phyloP scores from a whole-genome alignment of 805 yeast species.

The Kuraishia molischiana region DNA sequence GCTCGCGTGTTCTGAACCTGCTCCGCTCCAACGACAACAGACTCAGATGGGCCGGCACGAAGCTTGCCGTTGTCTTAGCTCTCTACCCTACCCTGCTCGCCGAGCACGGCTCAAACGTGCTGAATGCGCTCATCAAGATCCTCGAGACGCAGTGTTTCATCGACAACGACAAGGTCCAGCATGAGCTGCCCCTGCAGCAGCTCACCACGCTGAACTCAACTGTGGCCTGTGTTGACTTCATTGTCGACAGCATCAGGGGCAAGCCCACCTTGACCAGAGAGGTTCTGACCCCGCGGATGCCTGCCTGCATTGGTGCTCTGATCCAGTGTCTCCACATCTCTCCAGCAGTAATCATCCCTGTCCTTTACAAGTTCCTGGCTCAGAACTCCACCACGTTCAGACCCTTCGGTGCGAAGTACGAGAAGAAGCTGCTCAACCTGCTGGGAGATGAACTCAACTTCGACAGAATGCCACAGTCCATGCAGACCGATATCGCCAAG shows the following conservation, averaged over 20 bases:
- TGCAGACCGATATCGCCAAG: constrained; percentile 30
- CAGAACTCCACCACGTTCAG: constrained; percentile 73
- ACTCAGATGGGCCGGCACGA: constrained; percentile 52
- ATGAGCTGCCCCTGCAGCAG: constrained; percentile 6
- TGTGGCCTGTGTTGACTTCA: constrained; percentile 28
- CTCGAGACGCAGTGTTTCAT: constrained; percentile 27
- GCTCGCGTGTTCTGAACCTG: constrained; percentile 32
- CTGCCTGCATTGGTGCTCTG: constrained; percentile 45
- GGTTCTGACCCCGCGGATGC: constrained; percentile 68
- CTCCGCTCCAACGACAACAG: constrained; percentile 32
- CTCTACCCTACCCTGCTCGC: constrained; percentile 26
- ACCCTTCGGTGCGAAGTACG: constrained; percentile 62
- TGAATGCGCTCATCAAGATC: constrained; percentile 30
- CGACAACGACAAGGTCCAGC: constrained; percentile 14
- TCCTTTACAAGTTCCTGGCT: constrained; percentile 32
- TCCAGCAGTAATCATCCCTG: constrained; percentile 26
- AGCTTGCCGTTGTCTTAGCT: constrained; percentile 33
- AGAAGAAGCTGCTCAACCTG: constrained; percentile 29
- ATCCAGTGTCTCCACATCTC: constrained; percentile 33
- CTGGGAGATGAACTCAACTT: constrained; percentile 18
- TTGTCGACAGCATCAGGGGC: constrained; percentile 49
- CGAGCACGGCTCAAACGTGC: constrained; percentile 27
- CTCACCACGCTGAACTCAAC: constrained; percentile 20
- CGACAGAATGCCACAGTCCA: background rate
- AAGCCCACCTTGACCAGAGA: constrained; percentile 83